Base-by-base conservation (phyloP, 192 early-diverging fungal species). In the Coemansia biformis region DNA sequence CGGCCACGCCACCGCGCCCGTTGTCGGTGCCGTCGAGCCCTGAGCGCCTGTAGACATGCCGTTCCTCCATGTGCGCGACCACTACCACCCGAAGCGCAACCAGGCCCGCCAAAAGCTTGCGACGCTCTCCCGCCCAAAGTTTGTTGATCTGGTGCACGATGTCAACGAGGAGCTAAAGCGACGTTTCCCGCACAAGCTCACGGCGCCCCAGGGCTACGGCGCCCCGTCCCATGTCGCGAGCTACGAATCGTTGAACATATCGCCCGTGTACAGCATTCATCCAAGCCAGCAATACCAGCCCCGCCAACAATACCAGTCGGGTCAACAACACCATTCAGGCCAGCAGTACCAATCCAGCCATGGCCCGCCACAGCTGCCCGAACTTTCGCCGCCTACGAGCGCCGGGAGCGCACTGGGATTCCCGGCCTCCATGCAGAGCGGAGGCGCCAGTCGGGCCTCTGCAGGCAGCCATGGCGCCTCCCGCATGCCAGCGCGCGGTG, bases 21-120 rank as follows among this genome's bases (percentile, higher is more conserved):
- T n/a, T n/a, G n/a, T n/a, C n/a, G n/a, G n/a, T n/a, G n/a, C n/a
- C n/a, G n/a, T n/a, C n/a, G n/a, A n/a, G n/a, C n/a, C n/a, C n/a
- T n/a, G n/a, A n/a, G n/a, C n/a, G n/a, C n/a, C n/a, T n/a, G n/a
- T n/a, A n/a, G 86, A 38, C 8, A 40, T 85, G 23, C 87, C 90
- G 5, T 92, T 86, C 61, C 77, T 95, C 34, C 81, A 83, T 5
- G 84, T 90, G 19, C 72, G 85, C 16, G 83, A 91, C 56, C 86
- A 90, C 38, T 96, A 89, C 61, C 94, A 98, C 66, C 71, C 71
- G 24, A 75, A 93, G 58, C 84, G 96, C 34, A 98, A 98, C 74
- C 92, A 94, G 61, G 93, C 93, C 4, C 83, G 96, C 18, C 90
- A 91, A 57, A 98, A 98, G 65, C 80, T 98, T 8, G 87, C 93